A percentile compares a stretch with the other conserved stretches of the same genome.
phyloP scores from a whole-genome alignment of 2,329 filamentous ascomycete species.

The Zymoseptoria crescenta region DNA sequence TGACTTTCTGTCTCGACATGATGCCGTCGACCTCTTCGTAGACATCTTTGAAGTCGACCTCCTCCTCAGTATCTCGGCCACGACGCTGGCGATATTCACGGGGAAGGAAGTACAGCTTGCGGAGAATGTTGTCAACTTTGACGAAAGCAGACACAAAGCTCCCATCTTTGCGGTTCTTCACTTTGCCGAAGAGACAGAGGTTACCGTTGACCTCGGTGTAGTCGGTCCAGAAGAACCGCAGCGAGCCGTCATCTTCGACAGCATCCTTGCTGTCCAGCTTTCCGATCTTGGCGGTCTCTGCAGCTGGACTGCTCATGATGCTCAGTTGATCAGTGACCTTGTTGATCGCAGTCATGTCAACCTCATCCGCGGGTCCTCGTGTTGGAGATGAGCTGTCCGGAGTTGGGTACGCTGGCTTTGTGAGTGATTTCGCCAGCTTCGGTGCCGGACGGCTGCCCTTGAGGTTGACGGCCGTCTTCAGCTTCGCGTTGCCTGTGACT shows the following conservation, averaged over 20 bases:
- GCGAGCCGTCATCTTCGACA: slow-evolving; percentile 85
- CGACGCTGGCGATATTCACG: slow-evolving; percentile 54
- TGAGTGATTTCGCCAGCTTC: slow-evolving; percentile 57
- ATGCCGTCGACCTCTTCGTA: slow-evolving; percentile 81
- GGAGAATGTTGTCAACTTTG: slow-evolving; percentile 87
- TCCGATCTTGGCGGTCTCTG: slow-evolving; percentile 58
- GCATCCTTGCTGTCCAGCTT: slow-evolving; percentile 79
- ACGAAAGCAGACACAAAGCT: slow-evolving; percentile 85
- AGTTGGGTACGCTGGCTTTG: slow-evolving; percentile 60
- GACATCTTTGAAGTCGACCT: slow-evolving; percentile 79
- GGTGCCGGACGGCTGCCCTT: slow-evolving; percentile 70
- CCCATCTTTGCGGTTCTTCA: slow-evolving; percentile 75
- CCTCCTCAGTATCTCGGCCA: slow-evolving; percentile 64
- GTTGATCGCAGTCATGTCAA: slow-evolving; percentile 81
- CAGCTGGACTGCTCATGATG: slow-evolving; percentile 68
- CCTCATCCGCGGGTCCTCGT: slow-evolving; percentile 47
- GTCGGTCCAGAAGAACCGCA: slow-evolving; percentile 95
- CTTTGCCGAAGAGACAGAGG: slow-evolving; percentile 91
- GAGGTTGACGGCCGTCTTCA: slow-evolving; percentile 69
- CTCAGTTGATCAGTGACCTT: slow-evolving; percentile 79
- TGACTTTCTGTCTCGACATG: slow-evolving; percentile 80
- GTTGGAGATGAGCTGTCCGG: slow-evolving; percentile 71
- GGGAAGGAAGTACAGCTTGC: slow-evolving; percentile 89
- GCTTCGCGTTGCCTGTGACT: slow-evolving; percentile 54
- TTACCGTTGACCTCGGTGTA: slow-evolving; percentile 89